Evolutionary conservation across 1,284 basidiomycete genomes (phyloP), one percentile per base, ranked within the genome.

Genomic region (Porogramme epimiltina): DNA sequence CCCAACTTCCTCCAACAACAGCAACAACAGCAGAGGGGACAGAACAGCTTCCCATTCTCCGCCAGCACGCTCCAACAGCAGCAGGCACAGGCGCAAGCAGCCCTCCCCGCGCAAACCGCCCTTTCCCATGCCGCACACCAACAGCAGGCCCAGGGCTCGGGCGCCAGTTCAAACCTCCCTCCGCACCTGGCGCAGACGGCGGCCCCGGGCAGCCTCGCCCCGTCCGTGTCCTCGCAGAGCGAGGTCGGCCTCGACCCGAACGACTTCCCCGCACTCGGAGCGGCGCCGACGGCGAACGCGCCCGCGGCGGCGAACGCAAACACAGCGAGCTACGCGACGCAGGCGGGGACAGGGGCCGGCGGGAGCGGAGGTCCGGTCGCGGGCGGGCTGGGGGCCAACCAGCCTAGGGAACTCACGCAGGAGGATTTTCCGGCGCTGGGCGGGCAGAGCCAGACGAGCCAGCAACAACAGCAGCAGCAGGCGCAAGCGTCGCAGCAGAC

Each of bases 401-500:
- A 81, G 60, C 70, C 76, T 51, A 75, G 87, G 67, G 88, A 91
- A 68, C 88, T 91, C 59, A 87, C 85, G 24, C 80, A 85, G 42
- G 89, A 91, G 61, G 89, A 91, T 70, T 91, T 91, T 66, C 89
- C 89, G 40, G 89, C 89, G n/a, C 72, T 91, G 23, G 85, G 89
- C 23, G 86, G 85, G 36, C 80, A 82, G 47, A 59, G 51, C 16
- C 61, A 70, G 26, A 58, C 67, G 20, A 60, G 69, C 23, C 69
- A 63, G 44, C 72, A 73, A 42, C 75, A 75, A 50, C 69, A 63
- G 44, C 72, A 73, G 42, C n/a, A n/a, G n/a, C 75, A 75, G 51
- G 13, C 50, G 33, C 65, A 69, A 45, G 74, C 62, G 66, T 62
- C 69, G 55, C 57, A 68, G 63, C 66, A 65, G 49, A 73, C 60